phyloP scores from a whole-genome alignment of 1,284 basidiomycete genomes.

The Binderoboletus segoi region DNA sequence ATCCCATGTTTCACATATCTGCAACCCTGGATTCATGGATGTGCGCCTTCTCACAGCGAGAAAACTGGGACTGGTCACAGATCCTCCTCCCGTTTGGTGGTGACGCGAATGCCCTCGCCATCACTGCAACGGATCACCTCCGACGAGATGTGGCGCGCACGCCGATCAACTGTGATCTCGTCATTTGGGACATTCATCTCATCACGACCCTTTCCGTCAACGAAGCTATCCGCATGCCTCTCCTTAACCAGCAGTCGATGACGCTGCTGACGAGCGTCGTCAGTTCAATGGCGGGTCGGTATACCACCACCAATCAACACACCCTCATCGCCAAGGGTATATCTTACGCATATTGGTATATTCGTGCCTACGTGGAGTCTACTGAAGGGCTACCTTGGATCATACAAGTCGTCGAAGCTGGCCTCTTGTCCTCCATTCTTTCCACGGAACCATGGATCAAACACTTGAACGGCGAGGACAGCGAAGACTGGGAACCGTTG shows the following conservation, averaged over 20 bases:
- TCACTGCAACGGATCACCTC: slow-evolving; percentile 31
- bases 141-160: slow-evolving; percentile 21
- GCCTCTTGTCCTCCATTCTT: slow-evolving; percentile 29
- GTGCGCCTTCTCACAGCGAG: slow-evolving; percentile 26
- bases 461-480: slow-evolving; percentile 19
- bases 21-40: slow-evolving; percentile 33
- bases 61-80: slow-evolving; percentile 32
- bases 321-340: slow-evolving; percentile 27
- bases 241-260: slow-evolving; percentile 31
- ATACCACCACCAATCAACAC: slow-evolving; percentile 7
- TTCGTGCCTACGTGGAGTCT: slow-evolving; percentile 30
- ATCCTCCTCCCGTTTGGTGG: slow-evolving; percentile 27
- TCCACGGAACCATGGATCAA: slow-evolving; percentile 31
- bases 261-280: slow-evolving; percentile 21
- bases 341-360: slow-evolving; percentile 36
- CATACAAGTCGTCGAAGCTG: slow-evolving; percentile 27
- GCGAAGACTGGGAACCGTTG: slow-evolving; percentile 35
- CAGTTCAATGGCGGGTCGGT: slow-evolving; percentile 11
- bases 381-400: slow-evolving; percentile 33
- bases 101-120: slow-evolving; percentile 21
- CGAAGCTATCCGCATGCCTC: slow-evolving; percentile 23
- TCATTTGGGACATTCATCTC: slow-evolving; percentile 36
- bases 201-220: slow-evolving; percentile 33
- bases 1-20: slow-evolving; percentile 8
- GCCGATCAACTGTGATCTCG: slow-evolving; percentile 29